A percentile compares a stretch with the other conserved stretches of the same genome.
Evolutionary conservation across 2,329 filamentous ascomycete species (phyloP).

Genomic region (Tolypocladium nubicola): DNA sequence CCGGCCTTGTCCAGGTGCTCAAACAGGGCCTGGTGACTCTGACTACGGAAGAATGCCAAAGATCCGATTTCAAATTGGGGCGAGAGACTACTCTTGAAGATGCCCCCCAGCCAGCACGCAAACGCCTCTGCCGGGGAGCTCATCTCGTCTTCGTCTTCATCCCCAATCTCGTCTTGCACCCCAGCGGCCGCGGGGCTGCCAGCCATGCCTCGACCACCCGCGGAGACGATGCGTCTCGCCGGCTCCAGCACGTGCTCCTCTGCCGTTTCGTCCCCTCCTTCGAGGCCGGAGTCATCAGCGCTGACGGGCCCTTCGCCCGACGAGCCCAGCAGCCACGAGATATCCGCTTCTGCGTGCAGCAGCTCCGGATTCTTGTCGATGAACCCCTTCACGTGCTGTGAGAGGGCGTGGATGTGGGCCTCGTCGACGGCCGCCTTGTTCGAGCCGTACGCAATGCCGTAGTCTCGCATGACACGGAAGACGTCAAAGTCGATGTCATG

Average conservation of each 20-base stretch:
- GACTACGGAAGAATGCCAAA: slow-evolving; percentile 37
- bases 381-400: slow-evolving; percentile 34
- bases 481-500: slow-evolving; percentile 70
- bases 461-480: slow-evolving; percentile 76
- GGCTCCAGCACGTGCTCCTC: not conserved
- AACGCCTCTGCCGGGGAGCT: slow-evolving; percentile 17
- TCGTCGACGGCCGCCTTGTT: slow-evolving; percentile 39
- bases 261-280: not conserved
- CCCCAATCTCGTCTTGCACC: slow-evolving; percentile 5
- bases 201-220: not conserved
- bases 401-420: slow-evolving; percentile 30
- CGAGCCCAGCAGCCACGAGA: slow-evolving; percentile 32
- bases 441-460: slow-evolving; percentile 69
- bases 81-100: slow-evolving; percentile 40
- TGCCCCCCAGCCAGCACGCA: slow-evolving; percentile 21
- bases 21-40: slow-evolving; percentile 36
- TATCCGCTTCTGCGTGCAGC: slow-evolving; percentile 35
- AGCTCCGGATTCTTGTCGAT: slow-evolving; percentile 31
- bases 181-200: not conserved
- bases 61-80: slow-evolving; percentile 45
- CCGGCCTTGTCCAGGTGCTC: slow-evolving; percentile 36
- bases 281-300: not conserved
- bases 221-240: not conserved
- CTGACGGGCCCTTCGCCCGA: not conserved
- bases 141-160: slow-evolving; percentile 5